Conservation (phyloP, 2,329 filamentous ascomycete genomes). For the Calcarisporium arbuscula region DNA sequence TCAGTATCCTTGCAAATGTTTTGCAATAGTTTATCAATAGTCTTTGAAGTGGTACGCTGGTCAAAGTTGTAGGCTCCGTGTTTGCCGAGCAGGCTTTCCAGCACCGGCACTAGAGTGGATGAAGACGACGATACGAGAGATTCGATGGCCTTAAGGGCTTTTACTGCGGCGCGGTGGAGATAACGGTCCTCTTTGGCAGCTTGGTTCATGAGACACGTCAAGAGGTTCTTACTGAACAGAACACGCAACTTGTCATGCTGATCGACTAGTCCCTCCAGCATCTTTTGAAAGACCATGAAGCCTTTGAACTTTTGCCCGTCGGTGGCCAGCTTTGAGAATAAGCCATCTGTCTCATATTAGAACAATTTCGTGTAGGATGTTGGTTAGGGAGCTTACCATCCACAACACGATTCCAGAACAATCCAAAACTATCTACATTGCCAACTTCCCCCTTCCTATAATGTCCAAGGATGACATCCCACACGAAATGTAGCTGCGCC, state of each 20-base stretch:
- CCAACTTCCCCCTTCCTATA: constrained; percentile 33
- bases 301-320: constrained; percentile 89
- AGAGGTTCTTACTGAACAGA: constrained; percentile 78
- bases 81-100: constrained; percentile 62
- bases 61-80: constrained; percentile 76
- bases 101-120: constrained; percentile 50
- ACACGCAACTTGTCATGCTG: constrained; percentile 40
- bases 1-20: constrained; percentile 51
- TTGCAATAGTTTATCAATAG: constrained; percentile 66
- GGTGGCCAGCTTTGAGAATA: constrained; percentile 77
- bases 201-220: constrained; percentile 78
- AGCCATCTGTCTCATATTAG: constrained; percentile 55
- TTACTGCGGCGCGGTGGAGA: constrained; percentile 71
- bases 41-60: constrained; percentile 77
- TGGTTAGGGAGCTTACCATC: constrained; percentile 69
- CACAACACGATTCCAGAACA: constrained; percentile 82
- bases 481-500: constrained; percentile 78
- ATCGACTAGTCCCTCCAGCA: constrained; percentile 50
- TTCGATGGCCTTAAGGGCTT: constrained; percentile 67
- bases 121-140: constrained; percentile 56
- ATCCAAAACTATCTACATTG: constrained; percentile 50
- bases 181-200: constrained; percentile 71
- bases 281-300: constrained; percentile 77
- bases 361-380: no score
- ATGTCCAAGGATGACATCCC: constrained; percentile 67